Conservation (phyloP, 2,329 filamentous ascomycete species). For the Trichoderma citrinoviride region DNA sequence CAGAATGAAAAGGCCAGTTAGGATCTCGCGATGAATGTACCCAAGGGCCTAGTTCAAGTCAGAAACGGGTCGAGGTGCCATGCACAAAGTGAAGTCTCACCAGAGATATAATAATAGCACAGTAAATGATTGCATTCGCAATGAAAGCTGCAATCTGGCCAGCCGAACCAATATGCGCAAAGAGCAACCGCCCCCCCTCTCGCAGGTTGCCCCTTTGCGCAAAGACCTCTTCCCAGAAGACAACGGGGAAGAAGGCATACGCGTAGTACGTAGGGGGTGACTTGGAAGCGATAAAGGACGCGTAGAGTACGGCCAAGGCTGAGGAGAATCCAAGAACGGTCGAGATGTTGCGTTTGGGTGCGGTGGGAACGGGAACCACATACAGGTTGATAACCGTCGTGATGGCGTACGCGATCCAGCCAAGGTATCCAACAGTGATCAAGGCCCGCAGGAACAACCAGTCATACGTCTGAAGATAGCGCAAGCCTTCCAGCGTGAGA, state of each 20-base stretch:
- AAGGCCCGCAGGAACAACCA: constrained; percentile 92
- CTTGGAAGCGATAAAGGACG: constrained; percentile 73
- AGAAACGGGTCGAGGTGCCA: neutral
- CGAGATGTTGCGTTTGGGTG: constrained; percentile 59
- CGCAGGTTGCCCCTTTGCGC: constrained; percentile 68
- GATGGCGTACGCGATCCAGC: constrained; percentile 91
- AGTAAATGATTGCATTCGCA: constrained; percentile 63
- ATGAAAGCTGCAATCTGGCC: constrained; percentile 57
- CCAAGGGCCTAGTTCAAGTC: constrained; percentile 66
- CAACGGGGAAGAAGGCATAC: constrained; percentile 87
- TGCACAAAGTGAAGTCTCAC: constrained; percentile 46
- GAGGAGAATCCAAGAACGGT: constrained; percentile 71
- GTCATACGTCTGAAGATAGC: constrained; percentile 97
- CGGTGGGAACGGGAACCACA: constrained; percentile 69
- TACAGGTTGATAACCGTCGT: constrained; percentile 87
- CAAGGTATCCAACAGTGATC: constrained; percentile 86
- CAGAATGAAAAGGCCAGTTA: constrained; percentile 75
- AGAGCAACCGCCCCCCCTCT: constrained; percentile 65
- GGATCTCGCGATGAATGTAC: constrained; percentile 86
- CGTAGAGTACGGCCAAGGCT: constrained; percentile 70
- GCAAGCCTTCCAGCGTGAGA: constrained; percentile 73
- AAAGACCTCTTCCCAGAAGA: constrained; percentile 96
- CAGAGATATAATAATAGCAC: constrained; percentile 75
- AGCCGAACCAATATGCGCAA: constrained; percentile 64
- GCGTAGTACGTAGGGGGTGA: constrained; percentile 84